Evolutionary conservation across 2,329 filamentous ascomycete species (phyloP).

Genomic region (Apiospora marii): DNA sequence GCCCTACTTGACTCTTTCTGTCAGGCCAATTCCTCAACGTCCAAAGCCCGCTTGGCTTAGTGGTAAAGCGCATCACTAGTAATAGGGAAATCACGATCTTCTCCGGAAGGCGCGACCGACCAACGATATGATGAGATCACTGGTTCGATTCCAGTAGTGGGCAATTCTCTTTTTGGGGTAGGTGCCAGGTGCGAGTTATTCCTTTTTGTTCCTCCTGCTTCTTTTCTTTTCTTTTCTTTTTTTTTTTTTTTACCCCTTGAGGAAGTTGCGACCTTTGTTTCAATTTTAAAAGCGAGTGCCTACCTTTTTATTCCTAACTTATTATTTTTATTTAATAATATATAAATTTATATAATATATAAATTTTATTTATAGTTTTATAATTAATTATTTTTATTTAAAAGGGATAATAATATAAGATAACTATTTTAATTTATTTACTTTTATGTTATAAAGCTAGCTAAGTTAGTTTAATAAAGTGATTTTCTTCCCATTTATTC

Average conservation of each 20-base stretch:
- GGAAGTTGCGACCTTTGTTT: no score
- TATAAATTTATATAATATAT: no score
- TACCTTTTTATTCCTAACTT: no score
- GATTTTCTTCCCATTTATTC: not conserved
- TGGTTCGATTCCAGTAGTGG: constrained; percentile 26
- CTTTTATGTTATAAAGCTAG: not conserved
- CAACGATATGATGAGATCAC: constrained; percentile 19
- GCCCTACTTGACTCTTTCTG: not conserved
- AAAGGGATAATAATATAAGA: not conserved
- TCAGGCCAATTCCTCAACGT: not conserved
- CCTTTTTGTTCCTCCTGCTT: not conserved
- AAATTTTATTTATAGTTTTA: no score
- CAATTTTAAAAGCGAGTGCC: no score
- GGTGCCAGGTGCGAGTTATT: no score
- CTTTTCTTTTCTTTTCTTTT: not conserved
- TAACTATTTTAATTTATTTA: not conserved
- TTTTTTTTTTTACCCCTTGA: not conserved
- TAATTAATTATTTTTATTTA: not conserved
- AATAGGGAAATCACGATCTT: not conserved
- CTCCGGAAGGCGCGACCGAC: not conserved
- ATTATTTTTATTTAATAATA: no score
- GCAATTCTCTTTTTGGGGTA: not conserved
- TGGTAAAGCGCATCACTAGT: constrained; percentile 26
- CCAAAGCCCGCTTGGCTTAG: constrained; percentile 25
- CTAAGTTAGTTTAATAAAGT: not conserved